Evolutionary conservation across 2,329 filamentous ascomycete species (phyloP).

Genomic region (Davidsoniella eucalypti): DNA sequence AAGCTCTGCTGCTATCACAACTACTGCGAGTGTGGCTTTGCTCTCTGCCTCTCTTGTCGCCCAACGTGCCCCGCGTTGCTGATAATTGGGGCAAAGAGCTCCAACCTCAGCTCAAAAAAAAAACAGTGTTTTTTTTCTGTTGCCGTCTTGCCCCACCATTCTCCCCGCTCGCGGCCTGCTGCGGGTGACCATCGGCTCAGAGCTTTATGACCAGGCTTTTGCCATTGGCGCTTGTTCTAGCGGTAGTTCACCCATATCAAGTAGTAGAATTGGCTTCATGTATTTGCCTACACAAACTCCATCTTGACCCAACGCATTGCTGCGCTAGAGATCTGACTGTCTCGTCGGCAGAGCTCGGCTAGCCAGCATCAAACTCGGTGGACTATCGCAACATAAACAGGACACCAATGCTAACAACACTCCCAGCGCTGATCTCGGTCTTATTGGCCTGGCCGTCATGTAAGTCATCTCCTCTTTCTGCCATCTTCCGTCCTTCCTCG

Average conservation of each 20-base stretch:
- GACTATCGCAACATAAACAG: slow-evolving; percentile 12
- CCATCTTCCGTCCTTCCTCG: slow-evolving; percentile 2
- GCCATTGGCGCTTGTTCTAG: too few species aligned
- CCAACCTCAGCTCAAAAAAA: too few species aligned
- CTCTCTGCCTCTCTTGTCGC: neutral
- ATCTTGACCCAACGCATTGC: neutral
- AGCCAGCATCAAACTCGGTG: slow-evolving; percentile 48
- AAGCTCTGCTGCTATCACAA: too few species aligned
- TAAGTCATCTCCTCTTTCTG: slow-evolving; percentile 24
- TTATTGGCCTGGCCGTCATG: slow-evolving; percentile 88
- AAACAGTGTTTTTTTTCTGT: neutral
- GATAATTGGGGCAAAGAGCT: too few species aligned
- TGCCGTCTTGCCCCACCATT: slow-evolving; percentile 14
- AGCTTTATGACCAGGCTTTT: neutral
- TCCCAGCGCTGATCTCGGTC: slow-evolving; percentile 70
- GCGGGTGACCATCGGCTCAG: neutral
- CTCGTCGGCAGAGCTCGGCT: slow-evolving; percentile 48
- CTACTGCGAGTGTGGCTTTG: neutral
- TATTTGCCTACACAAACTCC: neutral
- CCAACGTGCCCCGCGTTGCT: too few species aligned
- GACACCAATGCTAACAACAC: slow-evolving; percentile 36
- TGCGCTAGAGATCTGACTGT: neutral
- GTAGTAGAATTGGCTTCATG: too few species aligned
- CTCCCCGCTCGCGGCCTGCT: slow-evolving; percentile 24
- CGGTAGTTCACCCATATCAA: too few species aligned